Evolutionary conservation across 73 alveolate species (phyloP).

Genomic region (Stentor roeselii): DNA sequence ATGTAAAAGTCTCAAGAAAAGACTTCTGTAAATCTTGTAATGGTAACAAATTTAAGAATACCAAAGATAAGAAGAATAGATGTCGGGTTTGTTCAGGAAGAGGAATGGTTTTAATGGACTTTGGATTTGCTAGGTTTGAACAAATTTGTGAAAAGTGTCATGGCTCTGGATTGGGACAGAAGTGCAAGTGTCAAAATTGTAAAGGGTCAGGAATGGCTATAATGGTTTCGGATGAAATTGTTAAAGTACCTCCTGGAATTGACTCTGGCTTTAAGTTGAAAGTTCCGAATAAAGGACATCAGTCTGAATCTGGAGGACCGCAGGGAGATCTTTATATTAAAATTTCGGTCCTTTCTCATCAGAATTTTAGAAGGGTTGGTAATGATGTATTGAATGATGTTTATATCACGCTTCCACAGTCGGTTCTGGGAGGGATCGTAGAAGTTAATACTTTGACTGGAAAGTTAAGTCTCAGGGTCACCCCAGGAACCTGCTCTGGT

Average conservation of each 20-base stretch:
- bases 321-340: slow-evolving; percentile 75
- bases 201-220: slow-evolving; percentile 53
- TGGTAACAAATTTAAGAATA: slow-evolving; percentile 69
- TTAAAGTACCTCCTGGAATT: slow-evolving; percentile 79
- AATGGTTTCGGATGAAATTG: slow-evolving; percentile 44
- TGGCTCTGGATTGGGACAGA: slow-evolving; percentile 46
- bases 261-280: slow-evolving; percentile 65
- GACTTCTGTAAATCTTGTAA: slow-evolving; percentile 70
- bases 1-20: slow-evolving; percentile 43
- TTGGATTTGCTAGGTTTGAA: slow-evolving; percentile 69
- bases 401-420: slow-evolving; percentile 55
- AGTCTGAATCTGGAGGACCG: slow-evolving; percentile 52
- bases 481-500: slow-evolving; percentile 72
- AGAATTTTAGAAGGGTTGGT: slow-evolving; percentile 69
- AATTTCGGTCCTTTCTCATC: slow-evolving; percentile 60
- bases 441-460: slow-evolving; percentile 74
- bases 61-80: slow-evolving; percentile 64
- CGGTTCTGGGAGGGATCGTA: slow-evolving; percentile 67
- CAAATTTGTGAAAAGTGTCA: slow-evolving; percentile 64
- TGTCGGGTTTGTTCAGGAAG: slow-evolving; percentile 76
- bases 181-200: neutral
- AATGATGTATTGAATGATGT: slow-evolving; percentile 61
- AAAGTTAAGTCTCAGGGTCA: slow-evolving; percentile 51
- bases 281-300: slow-evolving; percentile 71
- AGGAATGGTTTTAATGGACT: slow-evolving; percentile 53